Conservation (phyloP, 2,329 filamentous ascomycete genomes). For the Nigrograna mackinnonii region DNA sequence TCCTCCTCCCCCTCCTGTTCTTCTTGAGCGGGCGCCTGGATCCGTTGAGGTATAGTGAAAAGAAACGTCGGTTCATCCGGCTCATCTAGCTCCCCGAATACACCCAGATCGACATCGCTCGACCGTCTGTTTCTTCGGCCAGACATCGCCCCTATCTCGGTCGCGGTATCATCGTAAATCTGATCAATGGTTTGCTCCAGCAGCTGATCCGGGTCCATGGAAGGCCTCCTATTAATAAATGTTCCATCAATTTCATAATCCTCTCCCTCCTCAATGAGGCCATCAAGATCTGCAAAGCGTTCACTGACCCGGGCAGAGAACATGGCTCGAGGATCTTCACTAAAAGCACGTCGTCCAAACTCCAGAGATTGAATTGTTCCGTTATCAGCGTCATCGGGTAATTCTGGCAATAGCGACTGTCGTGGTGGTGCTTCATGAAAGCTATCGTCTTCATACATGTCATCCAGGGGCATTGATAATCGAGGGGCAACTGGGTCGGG, state of each 20-base stretch:
- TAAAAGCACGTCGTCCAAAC: conserved; percentile 45
- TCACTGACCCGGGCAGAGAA: conserved; percentile 55
- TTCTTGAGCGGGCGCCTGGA: conserved; percentile 22
- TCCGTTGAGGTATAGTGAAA: conserved; percentile 40
- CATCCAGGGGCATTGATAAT: conserved; percentile 46
- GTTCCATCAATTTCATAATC: conserved; percentile 48
- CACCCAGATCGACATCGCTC: conserved; percentile 34
- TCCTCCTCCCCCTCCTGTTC: conserved; percentile 13
- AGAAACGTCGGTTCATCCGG: conserved; percentile 42
- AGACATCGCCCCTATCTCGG: conserved; percentile 29
- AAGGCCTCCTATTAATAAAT: conserved; percentile 34
- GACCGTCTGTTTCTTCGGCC: conserved; percentile 29
- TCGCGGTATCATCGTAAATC: conserved; percentile 34
- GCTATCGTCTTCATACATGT: conserved; percentile 48
- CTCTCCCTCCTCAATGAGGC: conserved; percentile 36
- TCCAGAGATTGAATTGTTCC: conserved; percentile 55
- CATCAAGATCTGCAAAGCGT: conserved; percentile 53
- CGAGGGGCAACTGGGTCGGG: conserved; percentile 46
- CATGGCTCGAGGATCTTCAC: conserved; percentile 43
- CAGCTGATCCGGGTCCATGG: conserved; percentile 36
- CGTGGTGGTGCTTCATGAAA: conserved; percentile 43
- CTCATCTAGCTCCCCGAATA: conserved; percentile 36
- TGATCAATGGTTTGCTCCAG: conserved; percentile 41
- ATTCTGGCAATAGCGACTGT: conserved; percentile 37
- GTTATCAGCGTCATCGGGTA: conserved; percentile 41